A percentile compares a stretch with the other conserved stretches of the same genome.
phyloP scores from a whole-genome alignment of 192 early-diverging fungal genomes.

The Neocallimastix lanati region DNA sequence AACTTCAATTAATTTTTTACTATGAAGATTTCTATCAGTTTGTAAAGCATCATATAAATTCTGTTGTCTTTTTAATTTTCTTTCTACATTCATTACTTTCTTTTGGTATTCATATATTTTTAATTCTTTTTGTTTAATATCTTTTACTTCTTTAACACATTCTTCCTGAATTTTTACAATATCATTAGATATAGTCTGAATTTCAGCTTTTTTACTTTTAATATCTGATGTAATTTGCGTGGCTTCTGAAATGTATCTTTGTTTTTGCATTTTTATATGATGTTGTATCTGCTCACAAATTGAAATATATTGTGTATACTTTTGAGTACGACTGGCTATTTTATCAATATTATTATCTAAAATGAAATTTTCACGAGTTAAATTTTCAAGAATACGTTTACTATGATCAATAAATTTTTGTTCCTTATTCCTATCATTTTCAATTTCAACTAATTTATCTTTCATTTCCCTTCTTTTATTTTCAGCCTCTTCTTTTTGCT shows the following conservation, averaged over 20 bases:
- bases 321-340: conserved; percentile 9
- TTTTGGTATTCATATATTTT: conserved; percentile 36
- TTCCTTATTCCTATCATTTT: conserved; percentile 15
- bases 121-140: conserved; percentile 32
- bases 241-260: conserved; percentile 13
- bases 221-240: conserved; percentile 7
- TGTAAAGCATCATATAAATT: conserved; percentile 48
- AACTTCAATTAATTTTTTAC: conserved; percentile 39
- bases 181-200: conserved; percentile 13
- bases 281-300: conserved; percentile 20
- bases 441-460: conserved; percentile 15
- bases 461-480: conserved; percentile 19
- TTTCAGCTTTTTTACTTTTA: conserved; percentile 8
- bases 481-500: conserved; percentile 30
- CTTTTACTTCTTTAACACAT: conserved; percentile 16
- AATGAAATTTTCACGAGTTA: conserved; percentile 26
- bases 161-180: conserved; percentile 12
- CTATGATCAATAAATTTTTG: conserved; percentile 14
- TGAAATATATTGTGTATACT: conserved; percentile 13
- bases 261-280: conserved; percentile 23
- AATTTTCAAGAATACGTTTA: conserved; percentile 33
- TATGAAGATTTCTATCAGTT: conserved; percentile 38
- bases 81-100: conserved; percentile 35
- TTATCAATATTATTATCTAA: conserved; percentile 17
- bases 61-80: conserved; percentile 45